Base-by-base conservation (phyloP, 2,329 filamentous ascomycete genomes). In the Penicillium sp. region DNA sequence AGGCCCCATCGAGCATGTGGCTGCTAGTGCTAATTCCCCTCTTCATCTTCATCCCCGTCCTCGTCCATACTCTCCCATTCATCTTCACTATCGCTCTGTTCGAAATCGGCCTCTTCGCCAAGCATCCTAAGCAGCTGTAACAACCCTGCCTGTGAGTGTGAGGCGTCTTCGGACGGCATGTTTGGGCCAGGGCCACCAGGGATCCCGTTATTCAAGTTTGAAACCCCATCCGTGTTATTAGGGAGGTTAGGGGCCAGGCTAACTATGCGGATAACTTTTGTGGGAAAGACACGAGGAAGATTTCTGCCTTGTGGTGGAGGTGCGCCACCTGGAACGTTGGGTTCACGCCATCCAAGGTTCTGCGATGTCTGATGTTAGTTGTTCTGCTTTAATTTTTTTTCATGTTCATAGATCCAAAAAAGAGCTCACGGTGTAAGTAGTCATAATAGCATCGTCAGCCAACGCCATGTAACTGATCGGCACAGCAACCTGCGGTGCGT, bases 401-500 rank as follows among this genome's bases (percentile, higher is more conserved):
- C 15, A 10, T 38, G 21, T n/a, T 10, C 10, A 21, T 15, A 31
- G 12, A 6, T 19, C 5, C 2, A 37, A n/a, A 19, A 38, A 67
- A 6, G 21, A 42, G 4, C 68, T 53, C 64, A 73, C 73, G 6
- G 75, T 77, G 58, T 75, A 80, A 3, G 78, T 80, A 27, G 71
- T 73, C 74, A 81, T 78, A 51, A 81, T 74, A 38, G 76, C 77
- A 65, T 81, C 79, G 50, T 80, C 78, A 50, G 73, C 80, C 9
- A 81, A 53, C 0, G 68, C 73, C 79, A 81, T 81, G 64, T 78
- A 81, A 58, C 75, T 78, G 27, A 80, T 74, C 0, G 79, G 78
- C 0, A 77, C 73, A 0, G 73, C 66, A n/a, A 78, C 67, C 58
- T 73, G 74, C 1, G 72, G 69, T 7, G 71, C 68, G 6, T 74